These are phyloP conservation scores for Biancaea sappan DNA, from an alignment of 306 rosid species.

Conservation along the genomic window DNA sequence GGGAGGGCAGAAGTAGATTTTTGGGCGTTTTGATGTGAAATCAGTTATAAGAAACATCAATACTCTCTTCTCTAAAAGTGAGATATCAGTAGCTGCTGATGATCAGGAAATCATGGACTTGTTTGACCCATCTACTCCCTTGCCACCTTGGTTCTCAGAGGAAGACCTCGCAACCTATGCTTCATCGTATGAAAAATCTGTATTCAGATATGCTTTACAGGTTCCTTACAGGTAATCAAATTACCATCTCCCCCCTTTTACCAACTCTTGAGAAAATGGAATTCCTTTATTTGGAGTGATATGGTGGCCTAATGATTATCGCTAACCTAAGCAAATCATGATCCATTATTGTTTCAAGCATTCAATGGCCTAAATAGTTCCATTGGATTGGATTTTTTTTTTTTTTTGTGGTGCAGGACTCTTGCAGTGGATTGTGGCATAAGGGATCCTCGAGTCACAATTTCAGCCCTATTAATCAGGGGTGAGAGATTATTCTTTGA, in stretches of 20 bases:
- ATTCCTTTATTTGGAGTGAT: no score
- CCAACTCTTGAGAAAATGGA: no score
- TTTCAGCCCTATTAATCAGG: slow-evolving; percentile 51
- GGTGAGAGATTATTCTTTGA: slow-evolving; percentile 58
- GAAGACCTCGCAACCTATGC: slow-evolving; percentile 57
- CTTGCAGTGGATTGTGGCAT: slow-evolving; percentile 47
- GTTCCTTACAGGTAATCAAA: slow-evolving; percentile 57
- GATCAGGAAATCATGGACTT: slow-evolving; percentile 68
- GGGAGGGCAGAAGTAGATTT: slow-evolving; percentile 66
- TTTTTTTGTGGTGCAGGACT: slow-evolving; percentile 35
- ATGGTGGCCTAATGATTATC: no score
- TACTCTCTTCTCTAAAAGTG: slow-evolving; percentile 57
- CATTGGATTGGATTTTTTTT: not conserved
- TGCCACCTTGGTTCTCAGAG: slow-evolving; percentile 65
- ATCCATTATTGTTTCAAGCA: not conserved
- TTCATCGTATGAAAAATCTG: slow-evolving; percentile 58
- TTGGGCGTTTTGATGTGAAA: slow-evolving; percentile 58
- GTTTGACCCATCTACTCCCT: slow-evolving; percentile 54
- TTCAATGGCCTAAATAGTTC: not conserved
- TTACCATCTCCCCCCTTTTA: not conserved
- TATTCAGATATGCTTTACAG: slow-evolving; percentile 54
- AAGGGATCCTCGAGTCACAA: slow-evolving; percentile 47
- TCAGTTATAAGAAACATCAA: slow-evolving; percentile 56
- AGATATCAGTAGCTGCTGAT: slow-evolving; percentile 51
- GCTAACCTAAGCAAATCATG: no score